Base-by-base conservation (phyloP, 2,329 filamentous ascomycete species). In the Cladobotryum protrusum region DNA sequence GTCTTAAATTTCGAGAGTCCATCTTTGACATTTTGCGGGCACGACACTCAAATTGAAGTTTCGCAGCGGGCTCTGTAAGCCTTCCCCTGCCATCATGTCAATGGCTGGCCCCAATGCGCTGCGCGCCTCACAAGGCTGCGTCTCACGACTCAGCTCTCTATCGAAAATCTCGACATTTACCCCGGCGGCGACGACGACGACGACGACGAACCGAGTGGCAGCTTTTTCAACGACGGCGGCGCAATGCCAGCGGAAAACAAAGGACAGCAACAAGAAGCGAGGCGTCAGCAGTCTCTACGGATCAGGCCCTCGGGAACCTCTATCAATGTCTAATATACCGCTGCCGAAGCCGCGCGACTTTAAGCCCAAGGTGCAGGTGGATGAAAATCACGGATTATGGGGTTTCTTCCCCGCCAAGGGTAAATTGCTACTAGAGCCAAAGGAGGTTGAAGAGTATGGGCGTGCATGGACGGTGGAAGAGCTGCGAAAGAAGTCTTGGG, bases 401-500 rank as follows among this genome's bases (percentile, higher is more conserved):
- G 85, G 81, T 1, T 99, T 99, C 72, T 97, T 99, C 71, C 82
- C 85, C 61, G 76, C 77, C 54, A 78, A 84, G 56, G 80, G 81
- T 56, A 79, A 82, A 61, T 71, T 84, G n/a, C 67, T 96, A 61
- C 77, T 78, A 59, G 83, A 83, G 7, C 90, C 91, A 5, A 77
- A 82, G 34, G 83, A 92, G 57, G 82, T 87, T 49, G 66, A 75
- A 45, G 73, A 79, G 56, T 85, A 93, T 67, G 93, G 93, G 14
- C 81, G 93, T 48, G 75, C 82, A 24, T 99, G 93, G 93, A 83
- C 79, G 11, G 83, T 87, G 7, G 81, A 89, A 70, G 93, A 99
- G 73, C 75, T 99, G 62, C 81, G 91, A 55, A 77, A 80, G 55
- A 96, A 96, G 72, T 89, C 86, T 55, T 99, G 90, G 88, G 89